Evolutionary conservation across 129 eudicot genomes (phyloP).

Genomic region (Cynara cardunculus): DNA sequence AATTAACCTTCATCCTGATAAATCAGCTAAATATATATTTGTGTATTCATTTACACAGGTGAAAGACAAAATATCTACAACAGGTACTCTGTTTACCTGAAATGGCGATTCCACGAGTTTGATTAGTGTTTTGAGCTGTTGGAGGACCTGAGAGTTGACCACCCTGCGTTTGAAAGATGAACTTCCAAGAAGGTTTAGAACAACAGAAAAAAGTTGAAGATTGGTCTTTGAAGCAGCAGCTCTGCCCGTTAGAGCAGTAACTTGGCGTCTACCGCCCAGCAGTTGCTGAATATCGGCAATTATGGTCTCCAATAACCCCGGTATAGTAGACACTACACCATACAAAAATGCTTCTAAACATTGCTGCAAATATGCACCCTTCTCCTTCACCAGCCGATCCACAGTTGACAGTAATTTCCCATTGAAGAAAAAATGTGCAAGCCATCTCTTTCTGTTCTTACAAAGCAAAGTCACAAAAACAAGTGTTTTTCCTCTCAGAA

Average conservation of each 20-base stretch:
- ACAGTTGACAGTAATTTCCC: constrained; percentile 63
- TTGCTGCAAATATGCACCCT: constrained; percentile 63
- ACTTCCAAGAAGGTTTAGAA: constrained; percentile 77
- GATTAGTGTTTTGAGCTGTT: constrained; percentile 64
- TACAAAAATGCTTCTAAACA: constrained; percentile 67
- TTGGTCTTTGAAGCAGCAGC: constrained; percentile 57
- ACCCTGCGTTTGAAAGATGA: constrained; percentile 62
- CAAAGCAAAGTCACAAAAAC: constrained; percentile 86
- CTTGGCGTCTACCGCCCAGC: constrained; percentile 68
- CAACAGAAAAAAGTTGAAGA: constrained; percentile 80
- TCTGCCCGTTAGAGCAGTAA: constrained; percentile 50
- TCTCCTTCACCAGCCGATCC: constrained; percentile 82
- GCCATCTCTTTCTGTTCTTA: constrained; percentile 71
- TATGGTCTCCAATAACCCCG: constrained; percentile 62
- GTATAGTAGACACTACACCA: constrained; percentile 67
- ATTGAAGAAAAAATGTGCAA: constrained; percentile 72
- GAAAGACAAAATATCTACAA: neutral
- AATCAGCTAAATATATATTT: neutral
- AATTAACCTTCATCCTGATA: neutral
- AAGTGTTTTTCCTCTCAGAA: constrained; percentile 84
- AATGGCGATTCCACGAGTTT: constrained; percentile 75
- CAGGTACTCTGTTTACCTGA: constrained; percentile 49
- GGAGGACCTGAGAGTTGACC: constrained; percentile 58
- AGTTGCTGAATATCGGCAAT: constrained; percentile 77
- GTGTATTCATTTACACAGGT: neutral